Evolutionary conservation across 345 rosid species (phyloP), one percentile per base, ranked within the genome.

Genomic region (Euphorbia lathyris): DNA sequence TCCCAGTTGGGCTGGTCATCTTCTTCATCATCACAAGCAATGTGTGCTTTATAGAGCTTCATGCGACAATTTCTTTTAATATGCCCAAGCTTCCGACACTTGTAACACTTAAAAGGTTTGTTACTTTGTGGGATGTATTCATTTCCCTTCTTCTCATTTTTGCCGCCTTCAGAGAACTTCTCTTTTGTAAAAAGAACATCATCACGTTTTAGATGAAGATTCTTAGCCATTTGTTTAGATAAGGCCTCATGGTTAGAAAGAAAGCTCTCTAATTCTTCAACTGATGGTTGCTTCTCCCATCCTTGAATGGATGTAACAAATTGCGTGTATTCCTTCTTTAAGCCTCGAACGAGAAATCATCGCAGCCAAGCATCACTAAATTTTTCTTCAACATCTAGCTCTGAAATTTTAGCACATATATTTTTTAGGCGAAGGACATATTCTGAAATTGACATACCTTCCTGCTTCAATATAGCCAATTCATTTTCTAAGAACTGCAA

Each of bases 401-500:
- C 40, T 38, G 42, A 38, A 38, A 38, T 38, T 38, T 38, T 9
- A 38, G 42, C 4, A 25, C 27, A 63, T 36, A 63, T 40, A 63
- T 20, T 40, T 38, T 63, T 63, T 1, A 63, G 16, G 5, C 29
- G 51, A 5, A 63, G 19, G 42, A 63, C 36, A 63, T 63, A 42
- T 63, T 63, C 23, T 38, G 29, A 40, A 20, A 40, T 63, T 38
- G 52, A 40, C 51, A 63, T 22, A 63, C 66, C 29, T 63, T 26
- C 19, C 42, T 63, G 17, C 36, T 47, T 63, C 26, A 19, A 19
- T 29, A 40, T 40, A 38, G 4, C 65, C 11, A 61, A 19, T 9
- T 70, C 63, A 12, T 70, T 70, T 52, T 70, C 66, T 10, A 70
- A 29, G 7, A 43, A 8, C 25, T 52, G 22, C 57, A 52, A 52